Evolutionary conservation across 2,329 filamentous ascomycete species (phyloP).

Genomic region (Calonectria pseudoreteaudii): DNA sequence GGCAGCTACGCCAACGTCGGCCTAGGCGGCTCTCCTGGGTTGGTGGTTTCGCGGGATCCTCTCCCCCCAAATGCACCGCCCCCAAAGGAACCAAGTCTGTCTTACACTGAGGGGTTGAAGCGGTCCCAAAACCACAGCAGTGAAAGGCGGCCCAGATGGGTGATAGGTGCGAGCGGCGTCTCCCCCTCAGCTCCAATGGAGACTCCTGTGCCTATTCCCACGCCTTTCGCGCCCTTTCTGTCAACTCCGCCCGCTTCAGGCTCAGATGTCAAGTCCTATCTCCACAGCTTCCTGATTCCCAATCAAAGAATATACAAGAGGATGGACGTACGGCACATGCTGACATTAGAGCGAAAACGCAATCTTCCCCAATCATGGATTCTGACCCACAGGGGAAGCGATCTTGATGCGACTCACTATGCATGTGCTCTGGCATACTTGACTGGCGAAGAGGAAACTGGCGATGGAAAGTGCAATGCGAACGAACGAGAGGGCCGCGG

Average conservation of each 20-base stretch:
- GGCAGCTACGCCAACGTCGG: conserved; percentile 38
- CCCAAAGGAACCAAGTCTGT: conserved; percentile 28
- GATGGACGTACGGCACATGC: conserved; percentile 41
- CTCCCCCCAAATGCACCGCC: conserved; percentile 37
- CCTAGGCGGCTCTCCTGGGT: conserved; percentile 38
- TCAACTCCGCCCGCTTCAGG: neutral
- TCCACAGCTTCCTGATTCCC: conserved; percentile 37
- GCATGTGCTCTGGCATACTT: conserved; percentile 48
- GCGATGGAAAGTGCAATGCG: conserved; percentile 30
- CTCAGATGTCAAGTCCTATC: conserved; percentile 32
- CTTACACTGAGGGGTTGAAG: conserved; percentile 17
- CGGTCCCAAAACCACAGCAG: neutral
- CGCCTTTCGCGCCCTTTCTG: neutral
- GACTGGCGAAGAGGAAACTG: conserved; percentile 42
- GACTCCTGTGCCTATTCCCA: neutral
- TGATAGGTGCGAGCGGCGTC: neutral
- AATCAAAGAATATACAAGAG: conserved; percentile 35
- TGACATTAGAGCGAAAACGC: conserved; percentile 37
- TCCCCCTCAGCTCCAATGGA: neutral
- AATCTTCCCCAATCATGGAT: conserved; percentile 44
- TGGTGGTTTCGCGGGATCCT: conserved; percentile 44
- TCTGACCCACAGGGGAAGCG: conserved; percentile 28
- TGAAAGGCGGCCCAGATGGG: neutral
- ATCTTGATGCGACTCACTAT: conserved; percentile 40
- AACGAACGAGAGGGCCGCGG: conserved; percentile 11